phyloP scores from a whole-genome alignment of 352 stramenopile species.

The Hyaloperonospora arabidopsidis region DNA sequence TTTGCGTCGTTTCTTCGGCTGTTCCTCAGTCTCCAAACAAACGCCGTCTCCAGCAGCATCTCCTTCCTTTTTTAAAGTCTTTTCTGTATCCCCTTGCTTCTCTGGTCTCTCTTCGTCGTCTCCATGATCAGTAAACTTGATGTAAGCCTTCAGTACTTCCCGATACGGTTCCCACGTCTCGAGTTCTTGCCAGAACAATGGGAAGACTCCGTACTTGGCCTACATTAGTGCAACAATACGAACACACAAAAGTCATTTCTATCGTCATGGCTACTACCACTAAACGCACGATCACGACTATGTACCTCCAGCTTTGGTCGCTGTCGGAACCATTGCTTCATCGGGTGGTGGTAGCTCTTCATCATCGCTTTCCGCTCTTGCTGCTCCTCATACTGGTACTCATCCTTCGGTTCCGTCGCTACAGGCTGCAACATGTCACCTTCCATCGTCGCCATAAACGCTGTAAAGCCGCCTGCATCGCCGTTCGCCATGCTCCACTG shows the following conservation, averaged over 20 bases:
- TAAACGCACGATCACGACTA: not conserved
- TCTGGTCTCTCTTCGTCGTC: constrained; percentile 16
- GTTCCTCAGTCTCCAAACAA: constrained; percentile 20
- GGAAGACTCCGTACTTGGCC: constrained; percentile 86
- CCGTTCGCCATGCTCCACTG: constrained; percentile 36
- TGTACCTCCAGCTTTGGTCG: constrained; percentile 38
- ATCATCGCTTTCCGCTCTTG: constrained; percentile 85
- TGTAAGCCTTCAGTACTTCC: constrained; percentile 86
- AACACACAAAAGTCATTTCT: not conserved
- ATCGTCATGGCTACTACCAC: not conserved
- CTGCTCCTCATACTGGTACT: constrained; percentile 79
- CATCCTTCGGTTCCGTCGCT: constrained; percentile 28
- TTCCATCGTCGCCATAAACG: constrained; percentile 65
- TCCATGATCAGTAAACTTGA: constrained; percentile 65
- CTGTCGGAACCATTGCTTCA: constrained; percentile 85
- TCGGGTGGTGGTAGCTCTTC: constrained; percentile 79
- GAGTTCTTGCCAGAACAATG: constrained; percentile 93
- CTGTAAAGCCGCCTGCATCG: constrained; percentile 44
- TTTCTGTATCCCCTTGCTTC: constrained; percentile 11
- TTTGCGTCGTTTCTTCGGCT: constrained; percentile 69
- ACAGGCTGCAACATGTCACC: constrained; percentile 6
- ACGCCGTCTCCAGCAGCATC: constrained; percentile 14
- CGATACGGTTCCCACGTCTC: constrained; percentile 90
- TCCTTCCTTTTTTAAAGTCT: constrained; percentile 6
- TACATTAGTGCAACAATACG: constrained; percentile 14